phyloP scores from a whole-genome alignment of 2,329 filamentous ascomycete genomes.

The Myriosclerotinia scirpicola region DNA sequence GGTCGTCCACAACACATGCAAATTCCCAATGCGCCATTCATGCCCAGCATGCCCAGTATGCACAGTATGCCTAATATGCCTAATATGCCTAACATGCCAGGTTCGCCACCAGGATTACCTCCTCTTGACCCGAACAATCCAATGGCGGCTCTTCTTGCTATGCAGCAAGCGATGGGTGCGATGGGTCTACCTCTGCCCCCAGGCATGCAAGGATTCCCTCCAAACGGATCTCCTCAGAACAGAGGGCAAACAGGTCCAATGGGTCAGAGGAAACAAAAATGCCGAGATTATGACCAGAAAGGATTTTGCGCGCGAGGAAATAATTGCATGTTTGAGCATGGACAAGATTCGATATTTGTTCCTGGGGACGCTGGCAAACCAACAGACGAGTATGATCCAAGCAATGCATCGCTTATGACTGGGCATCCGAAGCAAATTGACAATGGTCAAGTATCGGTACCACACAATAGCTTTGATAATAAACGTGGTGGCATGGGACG shows the following conservation, averaged over 20 bases:
- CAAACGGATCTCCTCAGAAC: constrained; percentile 20
- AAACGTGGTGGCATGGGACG: constrained; percentile 38
- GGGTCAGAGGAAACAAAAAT: constrained; percentile 46
- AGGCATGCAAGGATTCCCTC: constrained; percentile 43
- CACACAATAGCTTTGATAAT: constrained; percentile 17
- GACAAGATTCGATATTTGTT: constrained; percentile 50
- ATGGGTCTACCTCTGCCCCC: constrained; percentile 51
- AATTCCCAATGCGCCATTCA: constrained; percentile 30
- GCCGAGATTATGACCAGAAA: constrained; percentile 70
- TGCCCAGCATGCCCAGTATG: constrained; percentile 27
- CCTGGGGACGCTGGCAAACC: constrained; percentile 33
- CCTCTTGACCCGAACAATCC: constrained; percentile 60
- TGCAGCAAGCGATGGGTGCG: constrained; percentile 49
- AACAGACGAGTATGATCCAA: constrained; percentile 57
- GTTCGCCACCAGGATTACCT: constrained; percentile 43
- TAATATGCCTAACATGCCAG: constrained; percentile 30
- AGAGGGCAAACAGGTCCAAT: constrained; percentile 11
- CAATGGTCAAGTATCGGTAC: neutral
- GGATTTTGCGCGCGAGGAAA: constrained; percentile 69
- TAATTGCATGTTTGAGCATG: constrained; percentile 69
- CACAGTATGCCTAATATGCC: constrained; percentile 32
- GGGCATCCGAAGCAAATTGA: constrained; percentile 32
- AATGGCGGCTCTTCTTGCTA: constrained; percentile 60
- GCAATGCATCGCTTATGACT: constrained; percentile 48
- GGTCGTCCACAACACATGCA: constrained; percentile 31